Conservation (phyloP, 345 rosid species). For the Noccaea caerulescens region DNA sequence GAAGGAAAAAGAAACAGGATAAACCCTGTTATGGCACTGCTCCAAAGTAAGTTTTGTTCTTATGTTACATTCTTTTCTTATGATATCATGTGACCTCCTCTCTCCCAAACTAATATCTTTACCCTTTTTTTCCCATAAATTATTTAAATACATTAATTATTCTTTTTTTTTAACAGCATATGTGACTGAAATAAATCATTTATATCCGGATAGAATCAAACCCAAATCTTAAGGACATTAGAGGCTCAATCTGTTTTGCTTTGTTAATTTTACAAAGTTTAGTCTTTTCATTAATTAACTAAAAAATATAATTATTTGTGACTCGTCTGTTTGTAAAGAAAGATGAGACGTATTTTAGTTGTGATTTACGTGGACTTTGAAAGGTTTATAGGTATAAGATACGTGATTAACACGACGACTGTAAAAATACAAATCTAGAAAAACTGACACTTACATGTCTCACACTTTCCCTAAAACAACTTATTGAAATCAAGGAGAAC, state of each 20-base stretch:
- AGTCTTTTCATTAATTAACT: not conserved
- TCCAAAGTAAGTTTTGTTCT: slow-evolving; percentile 46
- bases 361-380: slow-evolving; percentile 17
- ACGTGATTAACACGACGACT: not conserved
- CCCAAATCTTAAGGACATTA: not conserved
- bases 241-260: not conserved
- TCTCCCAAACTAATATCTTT: slow-evolving; percentile 8
- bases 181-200: not conserved
- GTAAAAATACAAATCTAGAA: not conserved
- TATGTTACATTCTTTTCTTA: slow-evolving; percentile 43
- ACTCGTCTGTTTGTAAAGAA: not conserved
- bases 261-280: not conserved
- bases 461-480: not conserved
- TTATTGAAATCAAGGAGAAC: not conserved
- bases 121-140: not conserved
- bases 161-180: not conserved
- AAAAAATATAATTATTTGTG: not conserved
- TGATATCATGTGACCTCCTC: slow-evolving; percentile 44
- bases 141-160: slow-evolving; percentile 3
- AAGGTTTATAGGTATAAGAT: not conserved
- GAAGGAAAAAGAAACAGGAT: slow-evolving; percentile 39
- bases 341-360: slow-evolving; percentile 8
- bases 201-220: not conserved
- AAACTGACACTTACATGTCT: not conserved
- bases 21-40: slow-evolving; percentile 41